These are phyloP conservation scores for Quercus ilex DNA, from an alignment of 306 rosid genomes.

Conservation along the genomic window DNA sequence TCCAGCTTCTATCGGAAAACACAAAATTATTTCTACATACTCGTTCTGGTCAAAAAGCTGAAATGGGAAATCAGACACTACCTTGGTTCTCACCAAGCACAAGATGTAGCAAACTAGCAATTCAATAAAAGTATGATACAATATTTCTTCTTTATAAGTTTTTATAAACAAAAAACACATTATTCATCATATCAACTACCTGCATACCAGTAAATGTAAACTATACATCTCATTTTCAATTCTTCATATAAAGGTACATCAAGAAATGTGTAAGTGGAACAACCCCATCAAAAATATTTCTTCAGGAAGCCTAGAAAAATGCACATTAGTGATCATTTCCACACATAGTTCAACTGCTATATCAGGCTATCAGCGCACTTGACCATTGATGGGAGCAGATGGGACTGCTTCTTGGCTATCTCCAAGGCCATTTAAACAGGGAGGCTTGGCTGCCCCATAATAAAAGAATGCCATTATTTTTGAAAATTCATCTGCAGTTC, in stretches of 20 bases:
- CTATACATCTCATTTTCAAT: constrained; percentile 15
- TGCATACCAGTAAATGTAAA: background rate
- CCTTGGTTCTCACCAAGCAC: background rate
- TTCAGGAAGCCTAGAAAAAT: background rate
- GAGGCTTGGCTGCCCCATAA: constrained; percentile 77
- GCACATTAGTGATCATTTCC: background rate
- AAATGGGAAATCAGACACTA: background rate
- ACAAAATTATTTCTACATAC: too few relatives aligned
- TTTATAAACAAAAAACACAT: too few relatives aligned
- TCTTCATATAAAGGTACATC: background rate
- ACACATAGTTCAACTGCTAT: background rate
- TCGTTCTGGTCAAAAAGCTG: background rate
- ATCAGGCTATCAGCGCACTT: constrained; percentile 34
- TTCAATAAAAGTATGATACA: background rate
- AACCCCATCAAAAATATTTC: background rate
- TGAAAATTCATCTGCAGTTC: constrained; percentile 77
- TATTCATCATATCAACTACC: too few relatives aligned
- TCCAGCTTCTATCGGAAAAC: too few relatives aligned
- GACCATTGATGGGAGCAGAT: constrained; percentile 34
- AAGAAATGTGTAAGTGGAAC: background rate
- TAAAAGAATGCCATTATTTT: constrained; percentile 89
- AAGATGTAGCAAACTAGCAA: background rate
- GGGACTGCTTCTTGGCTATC: constrained; percentile 61
- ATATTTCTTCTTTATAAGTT: background rate
- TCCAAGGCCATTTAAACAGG: constrained; percentile 43